Evolutionary conservation across 352 stramenopile genomes (phyloP).

Genomic region (Globisporangium uncinulatum): DNA sequence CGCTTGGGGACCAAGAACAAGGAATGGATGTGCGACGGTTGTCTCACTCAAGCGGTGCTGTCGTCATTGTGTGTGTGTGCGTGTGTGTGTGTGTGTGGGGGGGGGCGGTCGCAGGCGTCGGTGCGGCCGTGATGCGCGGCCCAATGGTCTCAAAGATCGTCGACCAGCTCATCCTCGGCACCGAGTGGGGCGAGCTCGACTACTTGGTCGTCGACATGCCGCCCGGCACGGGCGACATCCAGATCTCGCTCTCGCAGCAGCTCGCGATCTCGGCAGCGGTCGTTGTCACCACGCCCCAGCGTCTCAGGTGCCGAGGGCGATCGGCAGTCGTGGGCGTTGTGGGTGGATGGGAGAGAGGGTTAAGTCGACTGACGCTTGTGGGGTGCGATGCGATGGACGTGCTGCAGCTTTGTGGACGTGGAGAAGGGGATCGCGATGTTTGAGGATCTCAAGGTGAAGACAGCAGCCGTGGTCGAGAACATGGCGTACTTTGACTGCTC

Average conservation of each 20-base stretch:
- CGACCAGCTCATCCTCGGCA: constrained; percentile 94
- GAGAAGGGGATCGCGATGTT: constrained; percentile 99
- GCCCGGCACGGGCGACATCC: constrained; percentile 98
- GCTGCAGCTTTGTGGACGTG: constrained; percentile 94
- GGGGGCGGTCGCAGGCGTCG: constrained; percentile 31
- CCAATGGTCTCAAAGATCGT: constrained; percentile 98
- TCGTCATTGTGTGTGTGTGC: constrained; percentile 9
- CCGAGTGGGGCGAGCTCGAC: constrained; percentile 98
- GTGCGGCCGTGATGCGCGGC: constrained; percentile 93
- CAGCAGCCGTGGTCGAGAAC: constrained; percentile 98
- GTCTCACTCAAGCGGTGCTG: constrained; percentile 6
- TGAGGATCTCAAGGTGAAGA: constrained; percentile 96
- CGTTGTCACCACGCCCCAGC: constrained; percentile 98
- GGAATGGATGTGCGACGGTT: no score
- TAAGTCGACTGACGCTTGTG: neutral
- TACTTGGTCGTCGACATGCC: constrained; percentile 99
- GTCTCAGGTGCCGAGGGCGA: constrained; percentile 64
- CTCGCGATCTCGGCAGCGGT: constrained; percentile 97
- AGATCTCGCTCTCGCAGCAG: constrained; percentile 97
- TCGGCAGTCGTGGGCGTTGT: no score
- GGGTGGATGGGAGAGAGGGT: neutral
- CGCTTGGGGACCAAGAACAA: neutral
- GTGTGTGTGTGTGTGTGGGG: no score
- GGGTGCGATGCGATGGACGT: neutral
- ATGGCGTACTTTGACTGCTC: constrained; percentile 97